Evolutionary conservation across 257 asterid genomes (phyloP).

Genomic region (Cordia subcordata): DNA sequence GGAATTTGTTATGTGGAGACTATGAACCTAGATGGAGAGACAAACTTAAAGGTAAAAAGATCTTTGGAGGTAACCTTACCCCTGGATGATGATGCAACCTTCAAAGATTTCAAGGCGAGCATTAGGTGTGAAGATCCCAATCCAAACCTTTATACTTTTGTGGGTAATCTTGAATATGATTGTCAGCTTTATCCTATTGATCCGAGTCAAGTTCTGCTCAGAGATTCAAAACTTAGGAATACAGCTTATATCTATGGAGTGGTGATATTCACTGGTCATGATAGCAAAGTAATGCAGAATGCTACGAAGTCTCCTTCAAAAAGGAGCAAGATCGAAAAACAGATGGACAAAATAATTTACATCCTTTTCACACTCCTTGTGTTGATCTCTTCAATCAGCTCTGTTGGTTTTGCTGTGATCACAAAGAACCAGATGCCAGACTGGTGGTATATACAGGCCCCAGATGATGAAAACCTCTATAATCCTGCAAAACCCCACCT

Average conservation of each 20-base stretch:
- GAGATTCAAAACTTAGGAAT: slow-evolving; percentile 94
- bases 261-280: slow-evolving; percentile 83
- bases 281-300: slow-evolving; percentile 95
- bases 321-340: slow-evolving; percentile 81
- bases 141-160: slow-evolving; percentile 78
- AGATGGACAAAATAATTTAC: slow-evolving; percentile 91
- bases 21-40: slow-evolving; percentile 96
- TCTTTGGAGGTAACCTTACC: slow-evolving; percentile 65
- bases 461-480: slow-evolving; percentile 41
- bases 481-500: slow-evolving; percentile 53
- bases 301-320: slow-evolving; percentile 90
- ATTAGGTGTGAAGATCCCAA: slow-evolving; percentile 91
- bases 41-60: slow-evolving; percentile 88
- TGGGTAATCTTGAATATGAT: slow-evolving; percentile 76
- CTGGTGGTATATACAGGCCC: slow-evolving; percentile 88
- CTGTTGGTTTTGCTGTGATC: slow-evolving; percentile 68
- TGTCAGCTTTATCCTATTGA: slow-evolving; percentile 67
- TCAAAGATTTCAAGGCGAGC: slow-evolving; percentile 67
- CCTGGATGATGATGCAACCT: slow-evolving; percentile 54
- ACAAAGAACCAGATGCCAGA: slow-evolving; percentile 62
- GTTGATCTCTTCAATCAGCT: slow-evolving; percentile 70
- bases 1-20: slow-evolving; percentile 97
- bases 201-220: slow-evolving; percentile 86
- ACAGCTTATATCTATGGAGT: slow-evolving; percentile 78
- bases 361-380: slow-evolving; percentile 71